Evolutionary conservation across 2,329 filamentous ascomycete genomes (phyloP).

Genomic region (Pezicula neosporulosa): DNA sequence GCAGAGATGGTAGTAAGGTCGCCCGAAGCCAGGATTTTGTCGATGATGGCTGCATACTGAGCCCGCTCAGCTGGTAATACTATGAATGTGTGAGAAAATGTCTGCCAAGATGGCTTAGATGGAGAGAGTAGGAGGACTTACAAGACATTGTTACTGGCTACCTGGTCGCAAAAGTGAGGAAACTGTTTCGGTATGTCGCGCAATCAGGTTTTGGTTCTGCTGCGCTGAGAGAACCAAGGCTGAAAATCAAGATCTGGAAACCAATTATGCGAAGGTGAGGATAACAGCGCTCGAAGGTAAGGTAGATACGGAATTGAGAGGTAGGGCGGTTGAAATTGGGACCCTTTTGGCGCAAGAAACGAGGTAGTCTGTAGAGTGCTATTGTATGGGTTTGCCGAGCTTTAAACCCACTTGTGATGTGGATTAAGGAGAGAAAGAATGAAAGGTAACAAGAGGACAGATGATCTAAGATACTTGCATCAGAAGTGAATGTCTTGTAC

Average conservation of each 20-base stretch:
- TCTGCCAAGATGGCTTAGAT: neutral
- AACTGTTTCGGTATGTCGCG: too few species aligned
- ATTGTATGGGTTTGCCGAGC: neutral
- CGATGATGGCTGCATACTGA: slow-evolving; percentile 34
- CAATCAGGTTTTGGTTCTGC: too few species aligned
- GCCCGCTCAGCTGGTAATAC: slow-evolving; percentile 24
- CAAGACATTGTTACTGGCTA: neutral
- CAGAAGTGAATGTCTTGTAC: too few species aligned
- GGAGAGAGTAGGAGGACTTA: neutral
- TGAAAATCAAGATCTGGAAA: neutral
- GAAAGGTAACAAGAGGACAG: neutral
- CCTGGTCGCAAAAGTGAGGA: too few species aligned
- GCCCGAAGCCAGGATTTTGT: slow-evolving; percentile 30
- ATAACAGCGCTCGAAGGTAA: too few species aligned
- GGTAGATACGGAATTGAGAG: too few species aligned
- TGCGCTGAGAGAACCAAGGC: neutral
- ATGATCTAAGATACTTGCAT: neutral
- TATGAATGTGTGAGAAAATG: slow-evolving; percentile 9
- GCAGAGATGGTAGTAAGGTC: slow-evolving; percentile 34
- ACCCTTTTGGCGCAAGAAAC: neutral
- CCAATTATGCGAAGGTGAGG: too few species aligned
- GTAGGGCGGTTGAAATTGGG: neutral
- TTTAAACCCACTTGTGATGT: neutral
- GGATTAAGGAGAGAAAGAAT: neutral
- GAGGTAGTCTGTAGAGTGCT: neutral